Evolutionary conservation across 805 yeast genomes (phyloP).

Genomic region (Zygosaccharomyces rouxii): DNA sequence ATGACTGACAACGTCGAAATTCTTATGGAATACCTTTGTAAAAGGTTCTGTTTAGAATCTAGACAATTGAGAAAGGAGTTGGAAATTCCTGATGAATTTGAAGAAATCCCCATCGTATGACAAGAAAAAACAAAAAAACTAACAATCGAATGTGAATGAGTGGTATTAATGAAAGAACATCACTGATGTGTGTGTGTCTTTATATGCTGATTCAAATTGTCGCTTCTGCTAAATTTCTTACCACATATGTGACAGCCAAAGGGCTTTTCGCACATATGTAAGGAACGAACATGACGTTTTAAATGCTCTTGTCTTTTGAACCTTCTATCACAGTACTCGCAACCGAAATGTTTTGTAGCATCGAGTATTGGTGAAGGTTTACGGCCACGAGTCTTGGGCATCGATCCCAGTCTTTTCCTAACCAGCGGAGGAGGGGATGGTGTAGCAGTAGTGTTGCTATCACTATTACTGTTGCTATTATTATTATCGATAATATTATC

Average conservation of each 20-base stretch:
- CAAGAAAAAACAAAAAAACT: slow-evolving; percentile 2
- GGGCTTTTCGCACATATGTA: slow-evolving; percentile 72
- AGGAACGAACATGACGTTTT: slow-evolving; percentile 66
- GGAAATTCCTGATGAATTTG: slow-evolving; percentile 38
- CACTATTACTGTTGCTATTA: background rate
- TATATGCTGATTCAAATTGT: slow-evolving; percentile 62
- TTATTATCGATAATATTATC: background rate
- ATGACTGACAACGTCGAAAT: slow-evolving; percentile 42
- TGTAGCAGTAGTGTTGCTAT: slow-evolving; percentile 1
- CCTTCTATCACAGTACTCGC: slow-evolving; percentile 58
- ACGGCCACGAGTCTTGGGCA: slow-evolving; percentile 53
- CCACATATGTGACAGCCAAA: slow-evolving; percentile 57
- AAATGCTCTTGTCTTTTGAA: slow-evolving; percentile 76
- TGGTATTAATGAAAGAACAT: slow-evolving; percentile 3
- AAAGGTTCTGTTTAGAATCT: slow-evolving; percentile 30
- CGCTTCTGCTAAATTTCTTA: slow-evolving; percentile 62
- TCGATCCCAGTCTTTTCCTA: slow-evolving; percentile 19
- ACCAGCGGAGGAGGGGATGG: slow-evolving; percentile 9
- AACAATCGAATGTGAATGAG: background rate
- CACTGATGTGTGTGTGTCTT: slow-evolving; percentile 44
- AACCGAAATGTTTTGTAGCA: slow-evolving; percentile 52
- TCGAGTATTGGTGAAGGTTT: slow-evolving; percentile 61
- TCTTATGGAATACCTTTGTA: slow-evolving; percentile 37
- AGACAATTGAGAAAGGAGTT: slow-evolving; percentile 37
- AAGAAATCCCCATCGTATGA: slow-evolving; percentile 4